These are phyloP conservation scores for Styphnolobium japonicum DNA, from an alignment of 306 rosid species.

Conservation along the genomic window DNA sequence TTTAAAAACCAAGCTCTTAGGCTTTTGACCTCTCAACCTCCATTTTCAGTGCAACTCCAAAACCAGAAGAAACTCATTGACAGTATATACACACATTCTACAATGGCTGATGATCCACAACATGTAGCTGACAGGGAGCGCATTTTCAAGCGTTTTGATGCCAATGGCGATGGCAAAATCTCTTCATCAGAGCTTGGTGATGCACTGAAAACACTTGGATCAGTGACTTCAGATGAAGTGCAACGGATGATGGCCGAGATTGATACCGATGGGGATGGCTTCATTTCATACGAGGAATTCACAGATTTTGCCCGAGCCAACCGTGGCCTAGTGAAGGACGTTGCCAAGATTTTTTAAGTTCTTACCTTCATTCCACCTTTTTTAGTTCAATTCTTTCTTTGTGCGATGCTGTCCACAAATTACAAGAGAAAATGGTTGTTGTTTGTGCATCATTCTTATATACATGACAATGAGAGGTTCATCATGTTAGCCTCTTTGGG, in stretches of 20 bases:
- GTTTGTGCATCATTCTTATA: conserved; percentile 5
- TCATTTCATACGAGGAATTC: conserved; percentile 65
- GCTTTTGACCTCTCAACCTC: neutral
- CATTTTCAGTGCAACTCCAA: conserved; percentile 16
- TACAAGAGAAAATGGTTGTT: neutral
- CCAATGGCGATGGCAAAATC: conserved; percentile 69
- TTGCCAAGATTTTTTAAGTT: conserved; percentile 57
- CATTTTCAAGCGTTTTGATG: conserved; percentile 64
- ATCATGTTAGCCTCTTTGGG: conserved; percentile 1
- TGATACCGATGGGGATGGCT: conserved; percentile 71
- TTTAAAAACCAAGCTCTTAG: conserved; percentile 25
- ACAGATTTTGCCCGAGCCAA: conserved; percentile 56
- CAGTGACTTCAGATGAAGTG: conserved; percentile 56
- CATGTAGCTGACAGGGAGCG: conserved; percentile 55
- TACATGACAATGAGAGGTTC: neutral
- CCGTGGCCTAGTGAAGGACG: conserved; percentile 61
- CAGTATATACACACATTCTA: neutral
- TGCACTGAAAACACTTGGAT: conserved; percentile 58
- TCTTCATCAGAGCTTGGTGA: conserved; percentile 72
- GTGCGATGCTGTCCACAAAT: neutral
- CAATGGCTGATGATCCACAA: conserved; percentile 34
- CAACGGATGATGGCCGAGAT: conserved; percentile 70
- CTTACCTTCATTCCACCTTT: neutral
- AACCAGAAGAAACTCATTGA: neutral
- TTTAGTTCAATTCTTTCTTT: neutral